A percentile compares a stretch with the other conserved stretches of the same genome.
phyloP scores from a whole-genome alignment of 2,329 filamentous ascomycete genomes.

The Claviceps paspali region DNA sequence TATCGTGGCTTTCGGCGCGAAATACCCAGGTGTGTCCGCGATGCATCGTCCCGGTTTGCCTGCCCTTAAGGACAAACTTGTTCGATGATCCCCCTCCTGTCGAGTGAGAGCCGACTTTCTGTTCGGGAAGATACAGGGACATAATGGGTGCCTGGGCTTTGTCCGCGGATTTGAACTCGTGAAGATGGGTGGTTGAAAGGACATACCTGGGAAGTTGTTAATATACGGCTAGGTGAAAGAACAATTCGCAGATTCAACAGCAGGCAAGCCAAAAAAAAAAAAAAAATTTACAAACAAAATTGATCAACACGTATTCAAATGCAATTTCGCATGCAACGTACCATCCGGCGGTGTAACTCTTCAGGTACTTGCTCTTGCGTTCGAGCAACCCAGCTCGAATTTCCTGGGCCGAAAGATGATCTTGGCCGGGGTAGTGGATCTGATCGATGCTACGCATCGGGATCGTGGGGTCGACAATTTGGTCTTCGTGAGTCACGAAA shows the following conservation, averaged over 20 bases:
- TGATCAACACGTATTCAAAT: too few relatives aligned
- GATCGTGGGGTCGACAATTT: constrained; percentile 73
- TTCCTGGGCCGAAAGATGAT: constrained; percentile 68
- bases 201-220: constrained; percentile 55
- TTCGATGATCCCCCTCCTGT: constrained; percentile 70
- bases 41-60: constrained; percentile 85
- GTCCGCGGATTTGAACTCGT: constrained; percentile 98
- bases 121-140: constrained; percentile 88
- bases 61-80: constrained; percentile 95
- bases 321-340: constrained; percentile 26
- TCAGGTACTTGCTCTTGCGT: constrained; percentile 96
- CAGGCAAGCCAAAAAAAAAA: background rate
- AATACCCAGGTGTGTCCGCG: constrained; percentile 63
- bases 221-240: too few relatives aligned
- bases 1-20: constrained; percentile 63
- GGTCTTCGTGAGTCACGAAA: constrained; percentile 67
- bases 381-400: constrained; percentile 84
- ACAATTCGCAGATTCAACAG: background rate
- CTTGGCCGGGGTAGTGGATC: constrained; percentile 81
- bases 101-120: constrained; percentile 89
- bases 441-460: constrained; percentile 65
- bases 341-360: constrained; percentile 94
- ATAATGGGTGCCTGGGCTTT: constrained; percentile 84
- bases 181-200: constrained; percentile 85
- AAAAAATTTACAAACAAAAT: too few relatives aligned